Base-by-base conservation (phyloP, 2,329 filamentous ascomycete species). In the Colletotrichum godetiae region DNA sequence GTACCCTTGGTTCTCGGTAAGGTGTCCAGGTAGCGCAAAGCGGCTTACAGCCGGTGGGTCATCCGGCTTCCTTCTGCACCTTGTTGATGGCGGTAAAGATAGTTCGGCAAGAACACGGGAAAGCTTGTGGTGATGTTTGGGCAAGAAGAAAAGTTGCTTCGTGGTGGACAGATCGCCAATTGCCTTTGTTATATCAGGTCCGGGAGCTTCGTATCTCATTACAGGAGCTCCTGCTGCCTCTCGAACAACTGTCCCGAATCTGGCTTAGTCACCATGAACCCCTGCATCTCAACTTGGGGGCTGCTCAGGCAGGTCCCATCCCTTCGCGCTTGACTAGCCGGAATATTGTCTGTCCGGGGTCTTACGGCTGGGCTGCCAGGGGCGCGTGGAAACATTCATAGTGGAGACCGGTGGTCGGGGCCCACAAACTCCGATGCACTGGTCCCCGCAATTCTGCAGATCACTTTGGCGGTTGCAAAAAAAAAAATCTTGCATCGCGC, bases 191-290 rank as follows among this genome's bases (percentile, higher is more conserved):
- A 60, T 70, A 55, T 70, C 70, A 63, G 59, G 29, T n/a, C 57
- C 13, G 33, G 22, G 35, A 72, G 58, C 72, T 74, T 72, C 61
- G 62, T 33, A 53, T 67, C 22, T n/a, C 57, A 22, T 57, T 19
- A 24, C 35, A 42, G 49, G 56, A 72, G 73, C 69, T 68, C 60
- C 58, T 52, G 19, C 68, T 65, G 22, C 55, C 64, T n/a, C 29
- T 66, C 64, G 68, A 66, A 74, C 68, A 74, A 61, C 64, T 74
- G 72, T 74, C 72, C 72, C 58, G 61, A 61, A 65, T 33, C 5
- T 37, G 55, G 72, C 72, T 74, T 74, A 74, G 72, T 74, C 72
- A 74, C 24, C 5, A 27, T 31, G 22, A 11, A 33, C 42, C 42
- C 19, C 29, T 29, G 31, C 46, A 49, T 10, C 13, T 4, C 22